Evolutionary conservation across 768 basidiomycete species (phyloP), one percentile per base, ranked within the genome.

Genomic region (Dentipellis fragilis): DNA sequence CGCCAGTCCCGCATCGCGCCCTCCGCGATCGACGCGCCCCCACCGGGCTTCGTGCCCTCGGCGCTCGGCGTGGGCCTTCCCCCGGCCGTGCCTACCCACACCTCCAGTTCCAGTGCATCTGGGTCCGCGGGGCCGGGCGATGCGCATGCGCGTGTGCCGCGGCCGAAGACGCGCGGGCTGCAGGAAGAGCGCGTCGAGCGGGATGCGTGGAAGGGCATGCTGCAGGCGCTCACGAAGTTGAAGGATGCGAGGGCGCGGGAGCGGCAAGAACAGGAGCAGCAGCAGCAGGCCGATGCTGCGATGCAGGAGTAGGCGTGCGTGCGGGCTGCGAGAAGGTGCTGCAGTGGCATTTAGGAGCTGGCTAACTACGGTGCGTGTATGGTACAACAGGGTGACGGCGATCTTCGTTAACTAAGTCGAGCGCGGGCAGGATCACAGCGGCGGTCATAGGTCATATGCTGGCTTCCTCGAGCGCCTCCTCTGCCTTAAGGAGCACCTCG

Each of bases 1-100:
- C 78, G 87, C 10, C 81, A 86, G 63, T 85, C 87, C 10, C 83
- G 88, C 60, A 88, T 91, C 64, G 85, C 89, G 42, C 88, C 89
- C 9, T 87, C 87, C n/a, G 84, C 87, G n/a, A 89, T 92, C 63
- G 85, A 84, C 50, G 88, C 89, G 0, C 87, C 87, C 36, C 78
- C 82, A 6, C 78, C 76, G 0, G 81, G 80, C 23, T 87, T 89
- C 65, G 72, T 89, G 10, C 89, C 88, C 6, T 84, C 88, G 3
- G 84, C 87, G 7, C 80, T 89, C 14, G 89, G 89, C 6, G 87
- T 89, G 11, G 85, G 86, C 3, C 75, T 87, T 52, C 86, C 89
- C 21, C 22, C 21, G 22, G 10, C 17, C 9, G 17, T 16, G 4
- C 10, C 4, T 11, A 12, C 39, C 3, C 29, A 29, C 29, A 29